These are phyloP conservation scores for Fusarium sp. DNA, from an alignment of 2,329 filamentous ascomycete genomes.

Conservation along the genomic window DNA sequence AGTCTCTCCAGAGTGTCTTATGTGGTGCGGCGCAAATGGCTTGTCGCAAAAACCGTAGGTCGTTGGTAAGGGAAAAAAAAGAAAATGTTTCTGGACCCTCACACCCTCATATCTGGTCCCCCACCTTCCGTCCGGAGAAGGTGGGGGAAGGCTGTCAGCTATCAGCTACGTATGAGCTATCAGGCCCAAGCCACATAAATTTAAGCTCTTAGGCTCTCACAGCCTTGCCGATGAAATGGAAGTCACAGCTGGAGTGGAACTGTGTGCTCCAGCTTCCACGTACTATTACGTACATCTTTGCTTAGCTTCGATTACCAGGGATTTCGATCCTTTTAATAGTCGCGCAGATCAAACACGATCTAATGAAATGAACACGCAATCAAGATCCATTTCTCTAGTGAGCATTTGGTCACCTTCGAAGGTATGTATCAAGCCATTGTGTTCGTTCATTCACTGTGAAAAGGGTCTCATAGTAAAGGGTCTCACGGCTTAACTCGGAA, in stretches of 20 bases:
- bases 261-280: background rate
- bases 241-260: background rate
- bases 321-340: background rate
- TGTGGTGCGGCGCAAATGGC: conserved; percentile 11
- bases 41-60: background rate
- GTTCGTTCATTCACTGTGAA: conserved; percentile 16
- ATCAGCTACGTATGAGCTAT: background rate
- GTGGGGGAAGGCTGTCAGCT: background rate
- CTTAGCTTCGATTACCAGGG: background rate
- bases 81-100: background rate
- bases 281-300: too few relatives aligned
- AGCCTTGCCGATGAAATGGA: background rate
- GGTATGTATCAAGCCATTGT: background rate
- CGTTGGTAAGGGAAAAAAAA: background rate
- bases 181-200: background rate
- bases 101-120: background rate
- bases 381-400: background rate
- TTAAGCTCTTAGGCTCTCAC: background rate
- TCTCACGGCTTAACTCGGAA: background rate
- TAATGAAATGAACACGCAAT: background rate
- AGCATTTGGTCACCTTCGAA: too few relatives aligned
- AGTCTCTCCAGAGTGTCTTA: conserved; percentile 44
- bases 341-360: background rate
- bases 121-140: background rate
- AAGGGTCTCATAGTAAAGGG: background rate